Conservation (phyloP, 2,329 filamentous ascomycete species). For the Xylaria sp. region DNA sequence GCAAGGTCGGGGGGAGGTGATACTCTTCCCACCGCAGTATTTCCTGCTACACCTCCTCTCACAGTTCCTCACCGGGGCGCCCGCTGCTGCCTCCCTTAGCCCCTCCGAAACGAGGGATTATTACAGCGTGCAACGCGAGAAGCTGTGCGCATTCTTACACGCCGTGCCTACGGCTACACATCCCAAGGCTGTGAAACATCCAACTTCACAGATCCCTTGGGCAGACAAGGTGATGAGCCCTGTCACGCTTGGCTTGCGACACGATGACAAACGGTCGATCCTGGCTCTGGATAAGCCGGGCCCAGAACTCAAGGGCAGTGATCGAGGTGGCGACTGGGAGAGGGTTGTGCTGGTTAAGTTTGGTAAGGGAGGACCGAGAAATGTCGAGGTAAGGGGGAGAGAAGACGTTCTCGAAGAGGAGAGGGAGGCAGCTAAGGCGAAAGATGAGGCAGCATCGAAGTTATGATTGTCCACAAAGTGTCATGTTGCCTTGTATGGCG, state of each 20-base stretch:
- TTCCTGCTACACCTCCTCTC: constrained; percentile 73
- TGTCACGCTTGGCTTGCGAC: constrained; percentile 56
- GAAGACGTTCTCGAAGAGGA: constrained; percentile 62
- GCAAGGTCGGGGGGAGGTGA: constrained; percentile 72
- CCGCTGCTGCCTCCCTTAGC: constrained; percentile 41
- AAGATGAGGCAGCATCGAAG: constrained; percentile 21
- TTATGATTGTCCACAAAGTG: constrained; percentile 16
- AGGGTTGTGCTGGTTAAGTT: constrained; percentile 68
- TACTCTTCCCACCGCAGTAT: constrained; percentile 90
- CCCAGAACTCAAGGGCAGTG: constrained; percentile 60
- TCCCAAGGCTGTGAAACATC: constrained; percentile 53
- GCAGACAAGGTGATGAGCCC: constrained; percentile 71
- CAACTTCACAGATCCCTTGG: constrained; percentile 63
- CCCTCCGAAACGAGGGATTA: constrained; percentile 45
- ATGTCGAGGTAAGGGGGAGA: constrained; percentile 63
- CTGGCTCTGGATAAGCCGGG: constrained; percentile 68
- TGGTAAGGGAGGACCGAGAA: constrained; percentile 59
- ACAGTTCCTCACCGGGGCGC: constrained; percentile 58
- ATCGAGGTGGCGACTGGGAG: constrained; percentile 65
- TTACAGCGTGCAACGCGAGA: constrained; percentile 61
- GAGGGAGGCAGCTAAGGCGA: constrained; percentile 45
- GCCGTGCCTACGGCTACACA: constrained; percentile 56
- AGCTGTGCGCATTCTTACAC: constrained; percentile 64
- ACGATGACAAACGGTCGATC: constrained; percentile 59
- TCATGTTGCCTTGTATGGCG: background rate